These are phyloP conservation scores for Euphorbia lathyris DNA, from an alignment of 345 rosid species.

Conservation along the genomic window DNA sequence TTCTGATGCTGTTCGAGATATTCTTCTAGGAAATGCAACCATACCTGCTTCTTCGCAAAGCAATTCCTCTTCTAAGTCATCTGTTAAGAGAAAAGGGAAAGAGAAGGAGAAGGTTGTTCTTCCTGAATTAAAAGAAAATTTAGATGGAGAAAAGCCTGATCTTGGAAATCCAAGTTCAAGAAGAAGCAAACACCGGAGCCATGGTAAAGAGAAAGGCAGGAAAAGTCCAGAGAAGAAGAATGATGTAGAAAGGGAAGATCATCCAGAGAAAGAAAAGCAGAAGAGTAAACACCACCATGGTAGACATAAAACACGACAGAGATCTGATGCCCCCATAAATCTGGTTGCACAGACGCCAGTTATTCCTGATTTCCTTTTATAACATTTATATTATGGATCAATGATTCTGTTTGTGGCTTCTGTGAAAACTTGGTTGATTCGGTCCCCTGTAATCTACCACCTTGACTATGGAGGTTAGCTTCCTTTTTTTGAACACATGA, in stretches of 20 bases:
- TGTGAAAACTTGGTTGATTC: background rate
- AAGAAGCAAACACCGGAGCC: constrained; percentile 46
- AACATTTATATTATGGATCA: constrained; percentile 13
- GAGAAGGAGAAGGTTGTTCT: constrained; percentile 39
- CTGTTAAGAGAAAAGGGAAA: constrained; percentile 59
- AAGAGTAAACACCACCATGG: constrained; percentile 49
- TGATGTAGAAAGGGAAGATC: constrained; percentile 37
- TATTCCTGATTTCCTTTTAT: constrained; percentile 80
- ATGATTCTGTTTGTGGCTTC: constrained; percentile 2
- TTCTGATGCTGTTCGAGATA: constrained; percentile 62
- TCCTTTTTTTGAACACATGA: background rate
- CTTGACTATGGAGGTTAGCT: constrained; percentile 9
- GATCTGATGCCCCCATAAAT: constrained; percentile 35
- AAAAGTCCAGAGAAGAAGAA: constrained; percentile 36
- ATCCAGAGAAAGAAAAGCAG: constrained; percentile 36
- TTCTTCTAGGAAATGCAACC: constrained; percentile 54
- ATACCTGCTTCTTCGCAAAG: constrained; percentile 27
- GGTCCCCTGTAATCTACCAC: background rate
- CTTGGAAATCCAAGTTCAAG: constrained; percentile 44
- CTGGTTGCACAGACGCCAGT: constrained; percentile 36
- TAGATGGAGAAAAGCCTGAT: constrained; percentile 27
- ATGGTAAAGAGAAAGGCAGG: constrained; percentile 46
- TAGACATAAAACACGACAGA: constrained; percentile 51
- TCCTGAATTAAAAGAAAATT: constrained; percentile 35
- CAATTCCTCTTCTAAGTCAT: constrained; percentile 27